phyloP scores from a whole-genome alignment of 257 asterid species.

The Solanum pimpinellifolium region DNA sequence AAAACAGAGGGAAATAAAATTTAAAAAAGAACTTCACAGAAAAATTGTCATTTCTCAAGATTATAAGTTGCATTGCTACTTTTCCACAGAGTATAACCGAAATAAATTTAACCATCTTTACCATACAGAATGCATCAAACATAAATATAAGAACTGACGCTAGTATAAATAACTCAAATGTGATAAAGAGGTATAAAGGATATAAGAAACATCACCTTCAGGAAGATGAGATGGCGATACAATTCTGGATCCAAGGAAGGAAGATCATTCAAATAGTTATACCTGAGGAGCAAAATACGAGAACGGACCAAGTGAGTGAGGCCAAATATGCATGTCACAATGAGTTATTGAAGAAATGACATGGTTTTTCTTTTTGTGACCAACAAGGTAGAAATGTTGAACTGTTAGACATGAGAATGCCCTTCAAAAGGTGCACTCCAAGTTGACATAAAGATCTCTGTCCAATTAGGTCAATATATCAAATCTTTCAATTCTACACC shows the following conservation, averaged over 20 bases:
- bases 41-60: not conserved
- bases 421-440: not conserved
- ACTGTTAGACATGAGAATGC: not conserved
- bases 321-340: not conserved
- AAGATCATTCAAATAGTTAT: conserved; percentile 88
- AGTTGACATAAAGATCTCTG: not conserved
- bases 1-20: not conserved
- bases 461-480: not conserved
- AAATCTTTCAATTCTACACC: not conserved
- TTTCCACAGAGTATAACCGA: not conserved
- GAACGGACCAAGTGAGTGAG: not conserved
- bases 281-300: conserved; percentile 35
- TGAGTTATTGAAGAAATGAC: not conserved
- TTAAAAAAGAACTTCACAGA: not conserved
- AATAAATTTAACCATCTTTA: not conserved
- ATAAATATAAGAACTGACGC: not conserved
- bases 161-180: not conserved
- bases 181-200: not conserved
- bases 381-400: not conserved
- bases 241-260: conserved; percentile 97
- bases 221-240: conserved; percentile 83
- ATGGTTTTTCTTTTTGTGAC: not conserved
- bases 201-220: conserved; percentile 49
- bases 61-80: not conserved
- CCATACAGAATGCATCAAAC: not conserved